Evolutionary conservation across 176 grass and related monocot species (phyloP).

Genomic region (Oryza coarctata): DNA sequence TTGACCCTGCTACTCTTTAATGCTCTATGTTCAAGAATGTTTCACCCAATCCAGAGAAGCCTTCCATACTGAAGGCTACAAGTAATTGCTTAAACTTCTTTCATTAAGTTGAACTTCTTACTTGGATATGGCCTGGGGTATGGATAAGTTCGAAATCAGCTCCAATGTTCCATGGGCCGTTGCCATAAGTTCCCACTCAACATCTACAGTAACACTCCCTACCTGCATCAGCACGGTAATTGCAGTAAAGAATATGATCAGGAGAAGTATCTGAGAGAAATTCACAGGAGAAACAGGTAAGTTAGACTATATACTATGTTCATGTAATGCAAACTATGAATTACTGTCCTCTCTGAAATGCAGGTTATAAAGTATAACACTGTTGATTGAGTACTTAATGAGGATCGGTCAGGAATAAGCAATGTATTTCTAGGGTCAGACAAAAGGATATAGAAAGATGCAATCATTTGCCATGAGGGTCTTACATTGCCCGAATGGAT

Average conservation of each 20-base stretch:
- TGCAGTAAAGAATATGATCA: background rate
- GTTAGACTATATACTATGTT: background rate
- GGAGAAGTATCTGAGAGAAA: constrained; percentile 5
- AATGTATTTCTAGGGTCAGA: background rate
- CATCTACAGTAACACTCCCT: constrained; percentile 53
- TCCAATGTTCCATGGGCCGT: constrained; percentile 79
- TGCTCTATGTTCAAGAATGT: background rate
- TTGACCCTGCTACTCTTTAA: background rate
- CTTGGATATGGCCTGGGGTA: constrained; percentile 84
- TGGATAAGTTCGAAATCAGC: constrained; percentile 67
- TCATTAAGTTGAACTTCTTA: constrained; percentile 41
- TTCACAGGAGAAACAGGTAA: background rate
- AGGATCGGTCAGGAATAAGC: constrained; percentile 1
- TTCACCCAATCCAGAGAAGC: background rate
- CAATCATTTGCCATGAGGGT: background rate
- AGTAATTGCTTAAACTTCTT: constrained; percentile 11
- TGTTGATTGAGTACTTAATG: background rate
- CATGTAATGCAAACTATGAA: background rate
- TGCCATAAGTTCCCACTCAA: constrained; percentile 74
- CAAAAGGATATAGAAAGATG: constrained; percentile 5
- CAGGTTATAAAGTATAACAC: background rate
- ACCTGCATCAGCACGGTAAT: constrained; percentile 45
- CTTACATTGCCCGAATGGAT: constrained; percentile 81
- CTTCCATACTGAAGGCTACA: background rate
- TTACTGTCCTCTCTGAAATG: background rate